These are phyloP conservation scores for Papiliotrema nemorosa DNA, from an alignment of 1,284 basidiomycete species.

Conservation along the genomic window DNA sequence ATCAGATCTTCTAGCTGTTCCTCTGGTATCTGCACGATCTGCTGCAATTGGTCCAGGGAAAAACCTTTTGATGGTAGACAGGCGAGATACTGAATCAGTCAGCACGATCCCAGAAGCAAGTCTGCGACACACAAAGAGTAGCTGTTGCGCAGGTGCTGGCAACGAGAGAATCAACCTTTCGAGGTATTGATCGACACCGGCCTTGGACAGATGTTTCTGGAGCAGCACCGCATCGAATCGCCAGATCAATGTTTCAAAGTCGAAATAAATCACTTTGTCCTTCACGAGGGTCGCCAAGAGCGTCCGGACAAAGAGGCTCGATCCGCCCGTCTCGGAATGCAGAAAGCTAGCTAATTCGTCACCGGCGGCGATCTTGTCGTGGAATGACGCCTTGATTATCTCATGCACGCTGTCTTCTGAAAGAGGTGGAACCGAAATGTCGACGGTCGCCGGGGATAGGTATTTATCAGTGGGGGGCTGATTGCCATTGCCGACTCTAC, in stretches of 20 bases:
- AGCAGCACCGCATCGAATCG: conserved; percentile 24
- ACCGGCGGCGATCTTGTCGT: conserved; percentile 11
- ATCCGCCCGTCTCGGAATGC: conserved; percentile 28
- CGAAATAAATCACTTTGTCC: conserved; percentile 28
- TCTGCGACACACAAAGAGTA: conserved; percentile 22
- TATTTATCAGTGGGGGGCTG: conserved; percentile 3
- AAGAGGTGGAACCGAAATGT: conserved; percentile 17
- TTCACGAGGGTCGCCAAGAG: conserved; percentile 32
- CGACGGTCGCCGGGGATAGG: conserved; percentile 8
- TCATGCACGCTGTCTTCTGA: conserved; percentile 22
- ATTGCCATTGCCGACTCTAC: conserved; percentile 14
- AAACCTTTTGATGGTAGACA: conserved; percentile 32
- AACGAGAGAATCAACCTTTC: conserved; percentile 20
- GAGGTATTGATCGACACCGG: conserved; percentile 31
- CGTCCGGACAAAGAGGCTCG: conserved; percentile 29
- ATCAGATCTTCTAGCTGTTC: conserved; percentile 13
- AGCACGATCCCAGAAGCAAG: not conserved
- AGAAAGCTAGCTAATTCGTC: conserved; percentile 24
- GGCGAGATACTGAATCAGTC: conserved; percentile 21
- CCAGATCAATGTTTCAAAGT: conserved; percentile 29
- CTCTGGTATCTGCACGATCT: conserved; percentile 13
- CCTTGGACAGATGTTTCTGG: conserved; percentile 28
- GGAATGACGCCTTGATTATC: conserved; percentile 23
- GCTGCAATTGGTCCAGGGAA: conserved; percentile 16
- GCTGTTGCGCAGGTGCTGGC: conserved; percentile 15